A percentile compares a stretch with the other conserved stretches of the same genome.
Evolutionary conservation across 306 rosid species (phyloP).

Genomic region (Begonia loranthoides): DNA sequence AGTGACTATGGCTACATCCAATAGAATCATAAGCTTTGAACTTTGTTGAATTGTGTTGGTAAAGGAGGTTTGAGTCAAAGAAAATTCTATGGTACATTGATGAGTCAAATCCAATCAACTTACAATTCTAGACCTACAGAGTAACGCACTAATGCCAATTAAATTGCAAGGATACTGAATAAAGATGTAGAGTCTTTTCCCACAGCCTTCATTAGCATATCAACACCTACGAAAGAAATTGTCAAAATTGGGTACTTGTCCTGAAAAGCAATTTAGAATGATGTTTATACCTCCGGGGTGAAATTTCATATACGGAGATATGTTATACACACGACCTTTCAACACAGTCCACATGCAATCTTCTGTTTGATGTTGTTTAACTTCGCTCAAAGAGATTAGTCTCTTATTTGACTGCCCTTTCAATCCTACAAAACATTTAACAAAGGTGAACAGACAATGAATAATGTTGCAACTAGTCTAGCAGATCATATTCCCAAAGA

Average conservation of each 20-base stretch:
- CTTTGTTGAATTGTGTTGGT: too few species aligned
- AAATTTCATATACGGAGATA: conserved; percentile 81
- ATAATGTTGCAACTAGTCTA: too few species aligned
- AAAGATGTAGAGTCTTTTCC: conserved; percentile 93
- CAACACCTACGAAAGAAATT: conserved; percentile 51
- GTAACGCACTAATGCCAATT: conserved; percentile 5
- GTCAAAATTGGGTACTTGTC: conserved; percentile 6
- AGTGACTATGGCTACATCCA: too few species aligned
- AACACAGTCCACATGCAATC: conserved; percentile 97
- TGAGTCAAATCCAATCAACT: too few species aligned
- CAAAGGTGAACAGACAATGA: background rate
- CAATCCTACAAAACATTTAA: conserved; percentile 29
- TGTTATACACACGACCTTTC: too few species aligned
- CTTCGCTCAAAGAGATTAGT: conserved; percentile 76
- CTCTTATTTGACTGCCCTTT: conserved; percentile 84
- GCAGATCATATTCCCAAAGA: too few species aligned
- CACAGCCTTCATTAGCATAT: conserved; percentile 77
- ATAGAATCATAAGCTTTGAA: too few species aligned
- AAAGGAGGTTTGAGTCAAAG: too few species aligned
- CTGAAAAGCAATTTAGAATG: background rate
- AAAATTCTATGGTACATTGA: too few species aligned
- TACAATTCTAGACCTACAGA: too few species aligned
- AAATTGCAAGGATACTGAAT: conserved; percentile 69
- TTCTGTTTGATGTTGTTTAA: conserved; percentile 61
- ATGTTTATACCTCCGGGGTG: conserved; percentile 87